phyloP scores from a whole-genome alignment of 2,329 filamentous ascomycete species.

The Intubia oerlemansii region DNA sequence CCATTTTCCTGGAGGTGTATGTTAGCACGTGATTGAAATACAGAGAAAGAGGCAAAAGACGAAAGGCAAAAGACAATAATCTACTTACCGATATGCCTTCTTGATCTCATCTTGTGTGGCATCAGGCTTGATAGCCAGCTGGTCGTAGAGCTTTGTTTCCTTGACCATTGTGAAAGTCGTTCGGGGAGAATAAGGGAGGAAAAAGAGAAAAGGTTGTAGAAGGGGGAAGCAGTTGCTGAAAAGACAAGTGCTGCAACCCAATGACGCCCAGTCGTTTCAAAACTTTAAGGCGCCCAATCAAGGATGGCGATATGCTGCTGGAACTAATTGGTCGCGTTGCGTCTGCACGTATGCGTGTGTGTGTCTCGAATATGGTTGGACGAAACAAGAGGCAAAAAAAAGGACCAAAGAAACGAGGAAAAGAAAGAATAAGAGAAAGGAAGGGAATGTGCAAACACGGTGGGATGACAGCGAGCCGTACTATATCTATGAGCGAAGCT shows the following conservation, averaged over 20 bases:
- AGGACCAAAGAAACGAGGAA: neutral
- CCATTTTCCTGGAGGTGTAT: constrained; percentile 50
- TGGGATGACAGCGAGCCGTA: too few species aligned
- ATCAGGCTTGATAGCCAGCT: constrained; percentile 54
- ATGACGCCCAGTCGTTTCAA: too few species aligned
- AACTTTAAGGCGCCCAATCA: too few species aligned
- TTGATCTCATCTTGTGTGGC: constrained; percentile 90
- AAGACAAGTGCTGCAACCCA: too few species aligned
- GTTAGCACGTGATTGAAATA: constrained; percentile 1
- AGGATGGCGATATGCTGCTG: too few species aligned
- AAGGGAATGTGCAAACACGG: too few species aligned
- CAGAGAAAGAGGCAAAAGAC: too few species aligned
- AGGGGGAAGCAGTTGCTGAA: neutral
- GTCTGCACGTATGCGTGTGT: neutral
- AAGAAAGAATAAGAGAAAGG: neutral
- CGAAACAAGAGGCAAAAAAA: neutral
- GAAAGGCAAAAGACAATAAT: too few species aligned
- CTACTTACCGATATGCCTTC: constrained; percentile 66
- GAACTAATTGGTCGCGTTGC: too few species aligned
- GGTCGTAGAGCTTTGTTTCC: constrained; percentile 52
- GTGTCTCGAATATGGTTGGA: neutral
- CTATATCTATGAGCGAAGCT: too few species aligned
- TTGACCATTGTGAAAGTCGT: constrained; percentile 13
- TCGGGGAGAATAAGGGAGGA: neutral
- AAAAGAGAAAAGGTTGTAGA: neutral